Evolutionary conservation across 371 early-diverging fungal genomes (phyloP), one percentile per base, ranked within the genome.

Genomic region (Blakeslea trispora): DNA sequence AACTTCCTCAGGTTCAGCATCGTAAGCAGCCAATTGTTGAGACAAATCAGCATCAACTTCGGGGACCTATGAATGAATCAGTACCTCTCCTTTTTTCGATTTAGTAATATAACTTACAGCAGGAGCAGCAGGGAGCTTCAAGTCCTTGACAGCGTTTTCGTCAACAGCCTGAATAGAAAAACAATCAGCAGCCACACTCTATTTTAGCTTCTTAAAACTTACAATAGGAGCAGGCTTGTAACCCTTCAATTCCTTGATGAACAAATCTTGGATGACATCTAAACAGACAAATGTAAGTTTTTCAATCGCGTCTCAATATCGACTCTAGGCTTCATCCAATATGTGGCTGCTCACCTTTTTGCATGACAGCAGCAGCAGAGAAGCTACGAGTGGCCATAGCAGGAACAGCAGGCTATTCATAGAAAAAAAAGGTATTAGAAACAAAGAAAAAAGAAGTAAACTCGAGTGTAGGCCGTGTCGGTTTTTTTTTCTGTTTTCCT

Each of bases 261-360:
- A 75, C 65, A 78, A 61, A 24, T 78, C 79, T 63, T 74, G 75
- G 54, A 78, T 55, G 50, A 78, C 79, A 55, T 78, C 79, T 78
- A 64, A 28, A 28, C 28, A 28, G 7, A 28, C 28, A 7, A 28
- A 28, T 28, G 28, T 28, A 28, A 28, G 28, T 7, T 28, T 28
- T 7, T 7, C 7, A 31, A 23, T 39, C 44, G 51, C 17, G 15
- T 22, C 10, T 22, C 9, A 23, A 28, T n/a, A 35, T 31, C 19
- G 14, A 11, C 15, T 39, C 22, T 13, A 37, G 22, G n/a, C 14
- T 0, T 37, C 13, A 32, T 8, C 15, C 22, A 22, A 24, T 17
- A 19, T n/a, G 21, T 43, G 17, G 11, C 7, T 50, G 13, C 24
- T 61, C 70, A 75, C 79, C 79, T 68, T 78, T 78, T 54, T 78